These are phyloP conservation scores for Sophora flavescens DNA, from an alignment of 306 rosid species.

Conservation along the genomic window DNA sequence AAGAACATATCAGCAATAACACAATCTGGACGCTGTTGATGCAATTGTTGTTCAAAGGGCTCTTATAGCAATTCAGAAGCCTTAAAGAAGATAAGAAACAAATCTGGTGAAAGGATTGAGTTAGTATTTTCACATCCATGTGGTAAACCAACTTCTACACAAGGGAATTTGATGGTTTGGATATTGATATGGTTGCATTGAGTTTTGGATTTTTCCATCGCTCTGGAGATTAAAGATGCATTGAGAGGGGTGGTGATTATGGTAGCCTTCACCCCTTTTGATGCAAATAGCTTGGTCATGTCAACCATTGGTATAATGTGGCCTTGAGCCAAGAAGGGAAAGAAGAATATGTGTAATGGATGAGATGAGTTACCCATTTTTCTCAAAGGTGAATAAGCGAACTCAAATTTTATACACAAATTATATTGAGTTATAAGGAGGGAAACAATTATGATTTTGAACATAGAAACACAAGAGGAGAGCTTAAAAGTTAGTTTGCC, in stretches of 20 bases:
- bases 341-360: slow-evolving; percentile 51
- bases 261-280: slow-evolving; percentile 44
- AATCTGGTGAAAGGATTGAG: too few species aligned
- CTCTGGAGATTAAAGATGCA: slow-evolving; percentile 45
- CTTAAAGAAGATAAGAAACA: too few species aligned
- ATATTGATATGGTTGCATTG: not conserved
- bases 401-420: too few species aligned
- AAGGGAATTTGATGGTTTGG: slow-evolving; percentile 43
- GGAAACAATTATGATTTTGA: too few species aligned
- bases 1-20: too few species aligned
- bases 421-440: too few species aligned
- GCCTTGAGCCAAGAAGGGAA: too few species aligned
- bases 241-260: slow-evolving; percentile 59
- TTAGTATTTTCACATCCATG: slow-evolving; percentile 52
- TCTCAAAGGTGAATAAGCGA: not conserved
- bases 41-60: too few species aligned
- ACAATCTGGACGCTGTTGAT: too few species aligned
- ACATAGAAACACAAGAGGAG: too few species aligned
- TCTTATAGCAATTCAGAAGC: too few species aligned
- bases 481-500: too few species aligned
- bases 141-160: slow-evolving; percentile 35
- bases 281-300: slow-evolving; percentile 57
- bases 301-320: slow-evolving; percentile 7
- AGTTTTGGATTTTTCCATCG: slow-evolving; percentile 1
- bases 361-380: slow-evolving; percentile 4